Conservation (phyloP, 306 rosid species). For the Prinsepia uniflora region DNA sequence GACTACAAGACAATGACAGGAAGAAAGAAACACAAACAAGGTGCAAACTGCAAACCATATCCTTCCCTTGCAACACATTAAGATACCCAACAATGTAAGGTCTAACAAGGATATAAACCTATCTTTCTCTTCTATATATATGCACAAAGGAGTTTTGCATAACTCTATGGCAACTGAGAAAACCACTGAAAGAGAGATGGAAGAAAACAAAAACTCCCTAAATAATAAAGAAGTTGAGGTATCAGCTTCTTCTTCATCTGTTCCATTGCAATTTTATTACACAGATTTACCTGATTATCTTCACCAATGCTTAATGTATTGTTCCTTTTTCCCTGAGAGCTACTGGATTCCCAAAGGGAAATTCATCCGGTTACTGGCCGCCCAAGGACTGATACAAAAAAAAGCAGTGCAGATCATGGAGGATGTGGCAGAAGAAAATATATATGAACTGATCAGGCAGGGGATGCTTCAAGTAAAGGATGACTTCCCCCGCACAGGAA, state of each 20-base stretch:
- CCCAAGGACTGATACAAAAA: slow-evolving; percentile 16
- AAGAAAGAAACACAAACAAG: background rate
- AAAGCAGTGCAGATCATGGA: slow-evolving; percentile 16
- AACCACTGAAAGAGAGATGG: background rate
- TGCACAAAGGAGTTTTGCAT: background rate
- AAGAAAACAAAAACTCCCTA: slow-evolving; percentile 6
- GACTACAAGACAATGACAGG: background rate
- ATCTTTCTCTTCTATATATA: background rate
- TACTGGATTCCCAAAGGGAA: slow-evolving; percentile 22
- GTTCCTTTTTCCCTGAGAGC: slow-evolving; percentile 22
- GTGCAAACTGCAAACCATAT: background rate
- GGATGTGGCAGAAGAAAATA: slow-evolving; percentile 22
- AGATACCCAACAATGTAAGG: background rate
- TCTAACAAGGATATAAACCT: background rate
- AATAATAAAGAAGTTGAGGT: slow-evolving; percentile 3
- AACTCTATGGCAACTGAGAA: background rate
- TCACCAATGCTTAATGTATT: slow-evolving; percentile 10
- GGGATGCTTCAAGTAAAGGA: slow-evolving; percentile 10
- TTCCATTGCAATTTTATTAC: slow-evolving; percentile 3
- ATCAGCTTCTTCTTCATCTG: slow-evolving; percentile 26
- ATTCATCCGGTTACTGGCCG: slow-evolving; percentile 17
- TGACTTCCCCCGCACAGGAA: background rate
- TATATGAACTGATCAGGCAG: slow-evolving; percentile 17
- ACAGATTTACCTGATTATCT: slow-evolving; percentile 8
- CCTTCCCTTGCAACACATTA: background rate